phyloP scores from a whole-genome alignment of 108 stramenopile species.

The Cyclotella choctawhatcheeana region DNA sequence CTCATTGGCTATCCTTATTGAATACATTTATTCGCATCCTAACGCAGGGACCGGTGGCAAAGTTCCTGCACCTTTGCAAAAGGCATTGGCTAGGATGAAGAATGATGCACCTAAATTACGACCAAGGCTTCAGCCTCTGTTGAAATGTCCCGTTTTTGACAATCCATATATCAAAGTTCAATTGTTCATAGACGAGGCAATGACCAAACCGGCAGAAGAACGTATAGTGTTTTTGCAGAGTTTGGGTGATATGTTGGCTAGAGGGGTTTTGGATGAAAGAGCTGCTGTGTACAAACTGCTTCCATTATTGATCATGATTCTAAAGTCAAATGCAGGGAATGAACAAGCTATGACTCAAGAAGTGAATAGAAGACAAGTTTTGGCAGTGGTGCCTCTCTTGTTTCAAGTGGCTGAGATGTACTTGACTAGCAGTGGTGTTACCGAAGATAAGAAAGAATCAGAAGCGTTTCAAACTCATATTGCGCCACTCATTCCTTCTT shows the following conservation, averaged over 20 bases:
- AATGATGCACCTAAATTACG: slow-evolving; percentile 72
- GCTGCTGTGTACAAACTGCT: slow-evolving; percentile 75
- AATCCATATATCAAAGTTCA: slow-evolving; percentile 75
- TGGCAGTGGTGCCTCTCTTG: slow-evolving; percentile 69
- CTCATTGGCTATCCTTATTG: slow-evolving; percentile 73
- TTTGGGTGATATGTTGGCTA: slow-evolving; percentile 57
- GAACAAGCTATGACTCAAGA: slow-evolving; percentile 77
- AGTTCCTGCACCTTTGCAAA: slow-evolving; percentile 73
- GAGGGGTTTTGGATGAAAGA: slow-evolving; percentile 53
- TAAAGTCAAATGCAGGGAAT: slow-evolving; percentile 57
- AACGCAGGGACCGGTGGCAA: slow-evolving; percentile 47
- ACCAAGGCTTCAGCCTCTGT: slow-evolving; percentile 71
- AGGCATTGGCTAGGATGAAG: slow-evolving; percentile 74
- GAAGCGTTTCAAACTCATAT: slow-evolving; percentile 61
- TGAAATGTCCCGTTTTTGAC: slow-evolving; percentile 86
- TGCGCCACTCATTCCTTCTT: slow-evolving; percentile 62
- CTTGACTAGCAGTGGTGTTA: slow-evolving; percentile 29
- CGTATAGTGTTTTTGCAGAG: slow-evolving; percentile 81
- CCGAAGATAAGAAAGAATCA: not conserved
- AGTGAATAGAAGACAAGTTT: slow-evolving; percentile 77
- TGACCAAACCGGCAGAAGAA: slow-evolving; percentile 76
- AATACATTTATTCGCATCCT: slow-evolving; percentile 67
- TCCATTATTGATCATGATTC: slow-evolving; percentile 64
- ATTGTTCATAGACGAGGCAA: slow-evolving; percentile 67
- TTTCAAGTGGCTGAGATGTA: slow-evolving; percentile 80